A percentile compares a stretch with the other conserved stretches of the same genome.
phyloP scores from a whole-genome alignment of 148 eudicot genomes.

The Dianthus caryophyllus region DNA sequence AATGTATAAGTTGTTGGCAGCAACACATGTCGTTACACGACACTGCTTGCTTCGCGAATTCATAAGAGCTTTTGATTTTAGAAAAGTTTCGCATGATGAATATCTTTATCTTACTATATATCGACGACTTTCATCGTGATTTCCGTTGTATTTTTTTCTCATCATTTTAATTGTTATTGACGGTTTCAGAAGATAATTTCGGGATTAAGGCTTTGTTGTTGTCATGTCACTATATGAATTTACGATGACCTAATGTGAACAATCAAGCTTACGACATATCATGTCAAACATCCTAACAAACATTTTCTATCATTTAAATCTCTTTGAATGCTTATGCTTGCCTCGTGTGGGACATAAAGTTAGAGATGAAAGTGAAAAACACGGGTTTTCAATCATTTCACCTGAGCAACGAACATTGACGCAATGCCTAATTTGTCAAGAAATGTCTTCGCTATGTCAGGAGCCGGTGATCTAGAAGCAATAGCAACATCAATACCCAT shows the following conservation, averaged over 20 bases:
- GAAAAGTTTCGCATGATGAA: too few relatives aligned
- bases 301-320: not conserved
- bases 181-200: too few relatives aligned
- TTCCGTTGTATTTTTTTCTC: too few relatives aligned
- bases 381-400: constrained; percentile 23
- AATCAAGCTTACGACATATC: not conserved
- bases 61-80: too few relatives aligned
- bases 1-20: not conserved
- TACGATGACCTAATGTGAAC: not conserved
- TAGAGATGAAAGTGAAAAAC: not conserved
- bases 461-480: constrained; percentile 97
- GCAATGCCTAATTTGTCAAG: constrained; percentile 72
- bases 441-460: constrained; percentile 84
- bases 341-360: not conserved
- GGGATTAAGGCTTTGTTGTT: too few relatives aligned
- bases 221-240: not conserved
- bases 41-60: too few relatives aligned
- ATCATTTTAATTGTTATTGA: too few relatives aligned
- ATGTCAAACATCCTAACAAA: not conserved
- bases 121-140: too few relatives aligned
- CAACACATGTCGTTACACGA: not conserved
- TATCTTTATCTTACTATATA: too few relatives aligned
- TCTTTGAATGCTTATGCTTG: not conserved
- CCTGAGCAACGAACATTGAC: constrained; percentile 90
- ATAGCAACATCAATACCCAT: constrained; percentile 79